Percentiles rank a stretch among this genome's conserved stretches.
phyloP scores from a whole-genome alignment of 768 basidiomycete genomes.

The Dacryopinax spathularia region DNA sequence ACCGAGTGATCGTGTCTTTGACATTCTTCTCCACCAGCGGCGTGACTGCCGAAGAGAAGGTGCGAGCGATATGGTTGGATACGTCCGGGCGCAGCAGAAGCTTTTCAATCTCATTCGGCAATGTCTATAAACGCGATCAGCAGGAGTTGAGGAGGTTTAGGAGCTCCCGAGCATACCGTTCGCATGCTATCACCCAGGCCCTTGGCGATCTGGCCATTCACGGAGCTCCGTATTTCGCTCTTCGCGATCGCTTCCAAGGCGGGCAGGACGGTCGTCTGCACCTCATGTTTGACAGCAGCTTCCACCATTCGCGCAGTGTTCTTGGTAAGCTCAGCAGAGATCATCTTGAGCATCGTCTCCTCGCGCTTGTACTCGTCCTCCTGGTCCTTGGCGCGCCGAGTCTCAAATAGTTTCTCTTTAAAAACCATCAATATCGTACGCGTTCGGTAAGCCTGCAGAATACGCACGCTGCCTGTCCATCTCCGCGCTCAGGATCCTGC shows the following conservation, averaged over 20 bases:
- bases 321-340: constrained; percentile 71
- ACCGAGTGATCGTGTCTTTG: constrained; percentile 61
- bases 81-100: constrained; percentile 63
- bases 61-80: constrained; percentile 58
- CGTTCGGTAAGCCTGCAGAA: constrained; percentile 8
- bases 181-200: constrained; percentile 59
- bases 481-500: constrained; percentile 68
- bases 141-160: background rate
- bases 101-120: constrained; percentile 69
- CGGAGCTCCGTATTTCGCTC: constrained; percentile 60
- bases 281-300: constrained; percentile 72
- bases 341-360: constrained; percentile 78
- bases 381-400: constrained; percentile 62
- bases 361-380: constrained; percentile 69
- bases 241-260: constrained; percentile 70
- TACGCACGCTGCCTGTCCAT: constrained; percentile 78
- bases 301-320: constrained; percentile 83
- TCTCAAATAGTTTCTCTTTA: constrained; percentile 71
- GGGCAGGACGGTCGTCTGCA: constrained; percentile 71
- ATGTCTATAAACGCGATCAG: constrained; percentile 31
- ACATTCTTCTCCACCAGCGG: constrained; percentile 70
- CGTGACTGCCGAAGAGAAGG: constrained; percentile 54
- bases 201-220: constrained; percentile 63
- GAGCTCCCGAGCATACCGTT: constrained; percentile 37
- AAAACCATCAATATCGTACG: background rate